Percentiles rank a stretch among this genome's conserved stretches.
phyloP scores from a whole-genome alignment of 176 grass and related monocot species.

The Aegilops bicornis region DNA sequence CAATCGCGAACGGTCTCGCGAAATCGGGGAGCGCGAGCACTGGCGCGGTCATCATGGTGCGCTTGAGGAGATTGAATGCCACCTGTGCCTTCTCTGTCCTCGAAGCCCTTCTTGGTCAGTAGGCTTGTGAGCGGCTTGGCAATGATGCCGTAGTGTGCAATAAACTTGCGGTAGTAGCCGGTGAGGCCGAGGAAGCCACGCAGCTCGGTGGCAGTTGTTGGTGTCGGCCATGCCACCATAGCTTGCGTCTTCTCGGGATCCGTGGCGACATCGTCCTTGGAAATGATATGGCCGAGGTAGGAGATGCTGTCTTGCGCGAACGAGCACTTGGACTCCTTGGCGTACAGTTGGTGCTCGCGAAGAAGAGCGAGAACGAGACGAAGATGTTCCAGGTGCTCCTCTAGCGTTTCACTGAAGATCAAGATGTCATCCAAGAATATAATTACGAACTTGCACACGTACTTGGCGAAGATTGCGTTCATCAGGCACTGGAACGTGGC shows the following conservation, averaged over 20 bases:
- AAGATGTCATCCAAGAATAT: too few relatives aligned
- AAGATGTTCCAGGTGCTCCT: too few relatives aligned
- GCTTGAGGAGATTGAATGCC: neutral
- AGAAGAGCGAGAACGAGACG: neutral
- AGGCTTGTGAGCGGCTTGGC: neutral
- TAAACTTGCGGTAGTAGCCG: too few relatives aligned
- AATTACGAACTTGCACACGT: too few relatives aligned
- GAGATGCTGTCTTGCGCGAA: neutral
- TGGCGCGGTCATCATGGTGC: neutral
- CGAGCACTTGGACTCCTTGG: neutral
- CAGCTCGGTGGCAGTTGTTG: neutral
- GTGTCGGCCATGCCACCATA: too few relatives aligned
- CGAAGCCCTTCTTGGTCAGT: neutral
- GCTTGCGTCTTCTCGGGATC: neutral
- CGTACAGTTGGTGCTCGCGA: neutral
- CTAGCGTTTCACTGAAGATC: too few relatives aligned
- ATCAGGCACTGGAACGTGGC: too few relatives aligned
- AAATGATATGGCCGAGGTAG: neutral
- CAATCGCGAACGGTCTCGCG: too few relatives aligned
- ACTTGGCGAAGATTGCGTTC: too few relatives aligned
- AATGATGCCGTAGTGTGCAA: too few relatives aligned
- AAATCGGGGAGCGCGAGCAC: neutral
- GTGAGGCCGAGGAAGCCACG: too few relatives aligned
- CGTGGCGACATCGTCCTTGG: neutral
- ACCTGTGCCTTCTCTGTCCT: neutral